Percentiles rank a stretch among this genome's conserved stretches.
Evolutionary conservation across 305 asterid species (phyloP).

Genomic region (Withania somnifera): DNA sequence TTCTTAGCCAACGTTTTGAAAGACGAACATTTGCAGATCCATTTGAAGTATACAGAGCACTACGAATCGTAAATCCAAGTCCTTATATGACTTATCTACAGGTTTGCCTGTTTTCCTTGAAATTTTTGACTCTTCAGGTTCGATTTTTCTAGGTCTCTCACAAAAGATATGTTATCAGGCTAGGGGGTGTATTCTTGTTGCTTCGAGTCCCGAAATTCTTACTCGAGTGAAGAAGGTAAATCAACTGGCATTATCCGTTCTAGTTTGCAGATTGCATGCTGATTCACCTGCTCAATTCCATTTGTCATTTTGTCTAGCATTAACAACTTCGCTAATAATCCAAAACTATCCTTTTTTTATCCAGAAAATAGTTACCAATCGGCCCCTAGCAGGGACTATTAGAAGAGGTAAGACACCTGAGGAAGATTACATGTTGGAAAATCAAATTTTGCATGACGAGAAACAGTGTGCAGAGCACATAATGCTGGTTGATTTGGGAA

Average conservation of each 20-base stretch:
- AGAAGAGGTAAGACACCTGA: constrained; percentile 84
- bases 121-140: not conserved
- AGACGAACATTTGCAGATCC: constrained; percentile 88
- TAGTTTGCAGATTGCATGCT: not conserved
- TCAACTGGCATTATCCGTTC: not conserved
- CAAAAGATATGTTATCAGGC: constrained; percentile 40
- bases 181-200: constrained; percentile 88
- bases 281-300: not conserved
- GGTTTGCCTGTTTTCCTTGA: constrained; percentile 23
- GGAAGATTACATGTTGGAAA: constrained; percentile 89
- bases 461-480: constrained; percentile 97
- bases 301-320: not conserved
- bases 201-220: constrained; percentile 96
- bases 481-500: constrained; percentile 97
- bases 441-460: constrained; percentile 69
- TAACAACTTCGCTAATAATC: constrained; percentile 5
- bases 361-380: constrained; percentile 74
- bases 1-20: constrained; percentile 90
- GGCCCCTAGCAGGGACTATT: constrained; percentile 91
- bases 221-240: constrained; percentile 81
- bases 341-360: not conserved
- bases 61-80: constrained; percentile 90
- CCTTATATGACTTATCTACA: constrained; percentile 96
- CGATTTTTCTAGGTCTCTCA: not conserved
- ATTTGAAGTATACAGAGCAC: constrained; percentile 91